Conservation (phyloP, 257 asterid genomes). For the Thymus mandschuricus region DNA sequence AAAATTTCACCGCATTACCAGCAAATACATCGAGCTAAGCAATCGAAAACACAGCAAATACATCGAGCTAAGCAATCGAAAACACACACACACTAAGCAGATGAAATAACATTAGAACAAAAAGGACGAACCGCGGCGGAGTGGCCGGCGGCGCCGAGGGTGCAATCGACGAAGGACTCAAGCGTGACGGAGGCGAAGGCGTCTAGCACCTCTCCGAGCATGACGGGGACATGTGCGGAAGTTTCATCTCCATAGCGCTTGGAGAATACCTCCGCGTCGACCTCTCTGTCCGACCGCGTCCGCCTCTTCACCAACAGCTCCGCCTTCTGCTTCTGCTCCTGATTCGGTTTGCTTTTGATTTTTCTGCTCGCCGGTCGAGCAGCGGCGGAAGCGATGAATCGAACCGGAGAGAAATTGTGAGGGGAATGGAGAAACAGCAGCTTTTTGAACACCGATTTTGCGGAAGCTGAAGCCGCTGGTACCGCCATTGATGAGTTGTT, state of each 20-base stretch:
- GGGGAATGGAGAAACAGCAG: conserved; percentile 47
- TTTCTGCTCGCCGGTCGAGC: conserved; percentile 26
- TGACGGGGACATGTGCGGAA: conserved; percentile 78
- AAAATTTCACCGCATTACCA: neutral
- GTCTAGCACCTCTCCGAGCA: conserved; percentile 89
- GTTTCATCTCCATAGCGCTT: conserved; percentile 57
- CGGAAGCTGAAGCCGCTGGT: conserved; percentile 31
- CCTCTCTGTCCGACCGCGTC: conserved; percentile 79
- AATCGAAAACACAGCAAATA: no score
- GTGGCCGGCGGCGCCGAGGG: conserved; percentile 97
- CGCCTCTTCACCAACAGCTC: conserved; percentile 67
- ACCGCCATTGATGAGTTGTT: conserved; percentile 41
- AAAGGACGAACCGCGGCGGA: conserved; percentile 81
- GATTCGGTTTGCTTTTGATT: conserved; percentile 33
- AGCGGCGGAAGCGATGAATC: conserved; percentile 34
- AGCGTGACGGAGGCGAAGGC: conserved; percentile 63
- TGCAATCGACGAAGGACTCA: conserved; percentile 86
- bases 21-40: no score
- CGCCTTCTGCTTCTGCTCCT: conserved; percentile 42
- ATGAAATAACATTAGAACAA: no score
- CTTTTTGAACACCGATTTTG: conserved; percentile 48
- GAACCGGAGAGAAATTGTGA: conserved; percentile 27
- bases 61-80: neutral
- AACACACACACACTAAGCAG: neutral
- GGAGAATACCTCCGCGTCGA: conserved; percentile 66